Evolutionary conservation across 2,329 filamentous ascomycete genomes (phyloP).

Genomic region (Pseudovirgaria hyperparasitica): DNA sequence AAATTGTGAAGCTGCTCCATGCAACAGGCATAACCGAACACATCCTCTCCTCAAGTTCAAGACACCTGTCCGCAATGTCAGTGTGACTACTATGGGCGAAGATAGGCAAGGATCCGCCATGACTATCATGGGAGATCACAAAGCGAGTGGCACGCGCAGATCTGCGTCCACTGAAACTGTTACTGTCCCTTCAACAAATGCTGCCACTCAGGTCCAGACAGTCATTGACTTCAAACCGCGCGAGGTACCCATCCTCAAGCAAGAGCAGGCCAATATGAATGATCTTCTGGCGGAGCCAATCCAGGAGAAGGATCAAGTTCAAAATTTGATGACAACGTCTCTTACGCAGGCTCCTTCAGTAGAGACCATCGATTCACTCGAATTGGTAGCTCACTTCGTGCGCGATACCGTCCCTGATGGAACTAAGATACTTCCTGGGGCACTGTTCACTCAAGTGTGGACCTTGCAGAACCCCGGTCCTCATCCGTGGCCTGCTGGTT

Average conservation of each 20-base stretch:
- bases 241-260: conserved; percentile 26
- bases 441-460: conserved; percentile 83
- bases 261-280: conserved; percentile 29
- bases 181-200: conserved; percentile 35
- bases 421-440: conserved; percentile 54
- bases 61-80: conserved; percentile 78
- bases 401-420: conserved; percentile 71
- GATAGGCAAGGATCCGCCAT: conserved; percentile 53
- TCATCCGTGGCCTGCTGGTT: conserved; percentile 72
- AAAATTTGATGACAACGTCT: conserved; percentile 10
- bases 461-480: conserved; percentile 75
- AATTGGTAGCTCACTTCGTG: conserved; percentile 57
- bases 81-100: conserved; percentile 73
- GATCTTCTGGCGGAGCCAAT: conserved; percentile 22
- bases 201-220: conserved; percentile 54
- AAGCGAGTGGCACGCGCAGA: conserved; percentile 22
- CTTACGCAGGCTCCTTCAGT: conserved; percentile 8
- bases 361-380: conserved; percentile 9
- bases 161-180: conserved; percentile 41
- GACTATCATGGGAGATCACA: conserved; percentile 59
- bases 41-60: conserved; percentile 96
- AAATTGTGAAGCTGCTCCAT: conserved; percentile 78
- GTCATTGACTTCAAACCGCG: conserved; percentile 45
- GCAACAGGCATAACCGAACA: conserved; percentile 81
- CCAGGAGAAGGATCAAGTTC: conserved; percentile 20